Evolutionary conservation across 108 stramenopile genomes (phyloP), one percentile per base, ranked within the genome.

Genomic region (Skeletonema menzelii): DNA sequence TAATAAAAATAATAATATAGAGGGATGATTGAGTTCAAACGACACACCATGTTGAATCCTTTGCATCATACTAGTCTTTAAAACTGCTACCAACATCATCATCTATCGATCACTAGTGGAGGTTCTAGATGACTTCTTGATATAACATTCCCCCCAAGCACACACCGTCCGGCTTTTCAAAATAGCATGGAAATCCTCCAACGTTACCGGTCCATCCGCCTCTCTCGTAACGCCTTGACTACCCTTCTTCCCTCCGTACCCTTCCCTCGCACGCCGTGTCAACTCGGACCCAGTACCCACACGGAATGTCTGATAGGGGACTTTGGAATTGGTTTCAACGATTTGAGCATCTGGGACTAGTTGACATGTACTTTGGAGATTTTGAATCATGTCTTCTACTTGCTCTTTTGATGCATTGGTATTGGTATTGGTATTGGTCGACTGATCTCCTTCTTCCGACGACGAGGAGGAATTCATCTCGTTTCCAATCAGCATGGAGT

Each of bases 111-210:
- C 77, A 67, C 70, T 72, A 7, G 77, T 79, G 10, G 65, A 22
- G 62, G 63, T 72, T 34, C 27, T 35, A 2, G 56, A 70, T 0
- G 59, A 26, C 70, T 75, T 87, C 65, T 88, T 88, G 27, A 77
- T 67, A 73, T 92, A 92, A 64, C 93, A 95, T 65, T 92, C 89
- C 31, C 93, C 93, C 93, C 93, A 95, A 0, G 89, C 93, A 70
- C 93, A 92, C 2, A 95, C 90, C 3, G 88, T 77, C 56, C 83
- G 87, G 59, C 82, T 87, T 56, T 84, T 79, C 35, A 95, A 66
- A 20, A 95, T 84, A 30, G 58, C 72, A 72, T 83, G 69, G 15
- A 79, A 79, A 42, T 83, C 82, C 20, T 81, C 80, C 64, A 76
- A 53, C 4, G 63, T 44, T 30, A 76, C 69, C 0, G 24, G 28